phyloP scores from a whole-genome alignment of 805 yeast genomes.

The Sugiyamaella marilandica region DNA sequence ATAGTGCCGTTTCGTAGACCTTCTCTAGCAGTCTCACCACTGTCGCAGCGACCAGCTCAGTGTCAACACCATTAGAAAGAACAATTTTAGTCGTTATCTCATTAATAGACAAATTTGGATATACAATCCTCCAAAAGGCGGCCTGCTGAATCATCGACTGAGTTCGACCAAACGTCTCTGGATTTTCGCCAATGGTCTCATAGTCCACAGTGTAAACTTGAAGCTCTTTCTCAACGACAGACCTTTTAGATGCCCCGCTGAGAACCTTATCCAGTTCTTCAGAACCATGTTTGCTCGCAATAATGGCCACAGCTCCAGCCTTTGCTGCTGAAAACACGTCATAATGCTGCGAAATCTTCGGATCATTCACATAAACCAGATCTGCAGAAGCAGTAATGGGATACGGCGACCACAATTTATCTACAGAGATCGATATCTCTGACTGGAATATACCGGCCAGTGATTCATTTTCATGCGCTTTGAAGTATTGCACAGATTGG shows the following conservation, averaged over 20 bases:
- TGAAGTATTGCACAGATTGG: conserved; percentile 49
- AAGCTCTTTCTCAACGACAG: conserved; percentile 49
- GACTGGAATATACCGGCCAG: conserved; percentile 75
- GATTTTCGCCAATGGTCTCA: conserved; percentile 58
- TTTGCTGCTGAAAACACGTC: conserved; percentile 61
- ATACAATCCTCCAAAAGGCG: conserved; percentile 71
- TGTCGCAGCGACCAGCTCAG: conserved; percentile 65
- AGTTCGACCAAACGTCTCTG: conserved; percentile 72
- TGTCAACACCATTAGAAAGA: conserved; percentile 76
- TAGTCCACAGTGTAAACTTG: conserved; percentile 57
- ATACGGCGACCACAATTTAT: conserved; percentile 24
- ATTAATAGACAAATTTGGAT: conserved; percentile 52
- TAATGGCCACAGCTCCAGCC: conserved; percentile 51
- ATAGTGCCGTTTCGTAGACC: conserved; percentile 25
- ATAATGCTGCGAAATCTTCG: conserved; percentile 48
- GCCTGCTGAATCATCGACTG: conserved; percentile 69
- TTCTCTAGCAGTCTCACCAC: conserved; percentile 37
- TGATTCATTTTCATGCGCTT: conserved; percentile 65
- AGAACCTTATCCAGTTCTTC: conserved; percentile 45
- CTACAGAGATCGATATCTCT: conserved; percentile 45
- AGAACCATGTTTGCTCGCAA: conserved; percentile 36
- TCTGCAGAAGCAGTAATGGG: conserved; percentile 54
- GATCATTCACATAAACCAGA: conserved; percentile 58
- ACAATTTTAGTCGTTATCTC: conserved; percentile 71
- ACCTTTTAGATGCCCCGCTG: conserved; percentile 48